These are phyloP conservation scores for Sordaria brevicollis DNA, from an alignment of 495 filamentous ascomycete species.

Conservation along the genomic window DNA sequence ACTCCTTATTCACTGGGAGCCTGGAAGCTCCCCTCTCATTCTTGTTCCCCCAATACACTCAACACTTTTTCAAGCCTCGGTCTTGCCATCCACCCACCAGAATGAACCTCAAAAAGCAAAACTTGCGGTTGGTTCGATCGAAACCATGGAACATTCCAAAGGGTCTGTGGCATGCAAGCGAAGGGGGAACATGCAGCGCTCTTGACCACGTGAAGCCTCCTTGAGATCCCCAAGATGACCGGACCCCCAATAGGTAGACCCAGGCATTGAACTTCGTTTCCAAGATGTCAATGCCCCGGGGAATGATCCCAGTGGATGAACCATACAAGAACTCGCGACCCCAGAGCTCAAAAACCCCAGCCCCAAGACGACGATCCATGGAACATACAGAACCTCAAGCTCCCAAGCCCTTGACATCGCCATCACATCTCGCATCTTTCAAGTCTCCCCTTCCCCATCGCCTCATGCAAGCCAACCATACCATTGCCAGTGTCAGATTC, in stretches of 20 bases:
- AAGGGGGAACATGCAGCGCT: neutral
- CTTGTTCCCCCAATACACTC: neutral
- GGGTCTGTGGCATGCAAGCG: neutral
- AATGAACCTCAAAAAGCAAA: neutral
- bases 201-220: neutral
- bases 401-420: neutral
- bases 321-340: no score
- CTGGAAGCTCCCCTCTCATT: neutral
- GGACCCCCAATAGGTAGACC: neutral
- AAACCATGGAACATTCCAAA: neutral
- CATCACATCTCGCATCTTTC: neutral
- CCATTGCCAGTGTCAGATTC: neutral
- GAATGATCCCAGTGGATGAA: neutral
- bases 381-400: neutral
- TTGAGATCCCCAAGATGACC: no score
- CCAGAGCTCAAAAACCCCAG: neutral
- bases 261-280: neutral
- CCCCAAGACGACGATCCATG: neutral
- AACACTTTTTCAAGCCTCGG: neutral
- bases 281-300: neutral
- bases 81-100: neutral
- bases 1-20: neutral
- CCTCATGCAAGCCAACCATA: neutral
- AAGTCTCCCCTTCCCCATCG: neutral
- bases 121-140: neutral